Conservation (phyloP, 768 basidiomycete genomes). For the Kondoa subrosea region DNA sequence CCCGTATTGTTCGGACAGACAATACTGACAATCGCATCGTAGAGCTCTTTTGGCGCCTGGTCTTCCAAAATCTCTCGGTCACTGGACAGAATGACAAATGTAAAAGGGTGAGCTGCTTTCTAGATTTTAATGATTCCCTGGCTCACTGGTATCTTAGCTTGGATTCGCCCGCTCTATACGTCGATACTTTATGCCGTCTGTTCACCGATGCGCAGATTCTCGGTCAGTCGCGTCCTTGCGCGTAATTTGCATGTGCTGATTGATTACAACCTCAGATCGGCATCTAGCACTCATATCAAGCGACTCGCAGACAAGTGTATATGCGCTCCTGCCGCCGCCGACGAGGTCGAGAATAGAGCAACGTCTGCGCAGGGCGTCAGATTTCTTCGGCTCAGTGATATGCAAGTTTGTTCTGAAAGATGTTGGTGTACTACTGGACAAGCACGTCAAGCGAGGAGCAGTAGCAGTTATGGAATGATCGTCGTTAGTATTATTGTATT, state of each 20-base stretch:
- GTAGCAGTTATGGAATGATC: slow-evolving; percentile 66
- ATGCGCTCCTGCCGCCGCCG: slow-evolving; percentile 52
- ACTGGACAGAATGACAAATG: slow-evolving; percentile 25
- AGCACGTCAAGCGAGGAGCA: slow-evolving; percentile 84
- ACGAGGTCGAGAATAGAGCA: slow-evolving; percentile 49
- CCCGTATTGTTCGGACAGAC: neutral
- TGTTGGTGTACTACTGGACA: slow-evolving; percentile 68
- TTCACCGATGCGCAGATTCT: slow-evolving; percentile 62
- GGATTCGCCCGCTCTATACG: slow-evolving; percentile 73
- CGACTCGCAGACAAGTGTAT: slow-evolving; percentile 28
- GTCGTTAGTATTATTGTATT: neutral
- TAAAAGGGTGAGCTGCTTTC: slow-evolving; percentile 17
- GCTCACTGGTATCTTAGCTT: slow-evolving; percentile 39
- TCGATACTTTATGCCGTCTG: slow-evolving; percentile 54
- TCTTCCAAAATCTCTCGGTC: slow-evolving; percentile 22
- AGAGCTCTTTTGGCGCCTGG: slow-evolving; percentile 26
- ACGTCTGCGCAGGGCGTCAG: slow-evolving; percentile 63
- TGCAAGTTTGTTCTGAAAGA: slow-evolving; percentile 78
- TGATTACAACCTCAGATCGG: slow-evolving; percentile 11
- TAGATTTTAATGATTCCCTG: neutral
- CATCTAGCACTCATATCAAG: slow-evolving; percentile 9
- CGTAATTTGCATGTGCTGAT: neutral
- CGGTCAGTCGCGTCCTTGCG: slow-evolving; percentile 18
- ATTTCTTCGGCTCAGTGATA: slow-evolving; percentile 78
- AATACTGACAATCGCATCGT: neutral